A percentile compares a stretch with the other conserved stretches of the same genome.
phyloP scores from a whole-genome alignment of 176 grass and related monocot genomes.

The Aegilops umbellulata region DNA sequence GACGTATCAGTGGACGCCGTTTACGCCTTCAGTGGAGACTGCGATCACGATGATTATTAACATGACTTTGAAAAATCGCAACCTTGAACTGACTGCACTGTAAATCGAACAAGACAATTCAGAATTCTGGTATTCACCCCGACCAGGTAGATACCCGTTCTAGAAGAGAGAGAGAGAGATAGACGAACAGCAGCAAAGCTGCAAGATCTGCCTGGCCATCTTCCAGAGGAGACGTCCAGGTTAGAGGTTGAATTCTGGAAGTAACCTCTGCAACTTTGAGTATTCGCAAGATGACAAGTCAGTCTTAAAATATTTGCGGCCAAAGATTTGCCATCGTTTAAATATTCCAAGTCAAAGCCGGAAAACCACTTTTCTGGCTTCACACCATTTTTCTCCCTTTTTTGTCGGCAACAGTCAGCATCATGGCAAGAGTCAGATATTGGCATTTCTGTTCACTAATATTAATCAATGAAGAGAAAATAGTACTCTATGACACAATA shows the following conservation, averaged over 20 bases:
- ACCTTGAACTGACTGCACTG: not conserved
- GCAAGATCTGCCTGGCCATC: not conserved
- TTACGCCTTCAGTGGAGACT: not conserved
- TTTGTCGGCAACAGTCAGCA: not conserved
- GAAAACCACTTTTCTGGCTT: not conserved
- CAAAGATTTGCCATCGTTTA: not conserved
- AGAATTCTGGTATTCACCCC: not conserved
- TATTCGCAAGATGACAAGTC: not conserved
- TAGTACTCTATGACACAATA: no score
- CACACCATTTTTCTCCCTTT: not conserved
- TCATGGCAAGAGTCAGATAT: not conserved
- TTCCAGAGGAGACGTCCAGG: not conserved
- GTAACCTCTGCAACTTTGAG: not conserved
- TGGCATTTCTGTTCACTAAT: constrained; percentile 16
- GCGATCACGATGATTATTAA: not conserved
- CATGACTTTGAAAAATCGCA: not conserved
- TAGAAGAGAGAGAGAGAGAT: not conserved
- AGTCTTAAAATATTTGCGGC: not conserved
- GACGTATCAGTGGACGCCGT: not conserved
- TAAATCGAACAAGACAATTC: constrained; percentile 1
- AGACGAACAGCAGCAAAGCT: not conserved
- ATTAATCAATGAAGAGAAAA: not conserved
- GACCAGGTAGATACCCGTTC: not conserved
- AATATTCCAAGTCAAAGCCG: constrained; percentile 6
- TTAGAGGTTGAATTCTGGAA: not conserved